Base-by-base conservation (phyloP, 2,329 filamentous ascomycete genomes). In the Cladosporium sp. region DNA sequence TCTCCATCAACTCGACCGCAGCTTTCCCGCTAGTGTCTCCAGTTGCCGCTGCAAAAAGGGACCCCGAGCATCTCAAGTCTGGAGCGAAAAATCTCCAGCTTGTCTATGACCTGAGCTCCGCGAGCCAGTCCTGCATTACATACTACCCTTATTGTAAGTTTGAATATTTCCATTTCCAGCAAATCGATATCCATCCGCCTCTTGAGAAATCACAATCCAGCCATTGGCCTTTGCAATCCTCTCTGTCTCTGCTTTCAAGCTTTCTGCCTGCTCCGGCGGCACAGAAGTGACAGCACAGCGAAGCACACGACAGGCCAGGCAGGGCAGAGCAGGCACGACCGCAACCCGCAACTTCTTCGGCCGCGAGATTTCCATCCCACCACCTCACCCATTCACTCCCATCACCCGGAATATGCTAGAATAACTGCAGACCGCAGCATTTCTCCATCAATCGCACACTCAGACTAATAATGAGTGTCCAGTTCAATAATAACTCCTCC, bases 381-480 rank as follows among this genome's bases (percentile, higher is more conserved):
- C 32, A 34, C 12, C 32, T 12, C 32, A 4, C 32, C 11, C 32
- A 5, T 13, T 13, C 12, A 34, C 32, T 13, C 32, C 15, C 29
- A 19, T 20, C 37, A 32, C 18, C 18, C 37, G 36, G 37, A 48
- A 41, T 15, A 48, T 40, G 45, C 45, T 13, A 36, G 13, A 15
- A 24, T 17, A 36, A 27, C 37, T 27, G 30, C 19, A 24, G 20
- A 4, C 4, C 22, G 9, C 22, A 27, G 5, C 22, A 5, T 27
- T 9, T 27, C 9, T 27, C 22, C 9, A 3, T 20, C 20, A 20
- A 20, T 8, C n/a, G n/a, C n/a, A n/a, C n/a, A 17, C 44, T 12
- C 13, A 27, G 22, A 51, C 49, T 51, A 40, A 52, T 34, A 36
- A 52, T 52, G 50, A 49, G 44, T 22, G 44, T 49, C 22, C 45